Conservation (phyloP, 1,139 yeast species). For the Yamadazyma dushanensis region DNA sequence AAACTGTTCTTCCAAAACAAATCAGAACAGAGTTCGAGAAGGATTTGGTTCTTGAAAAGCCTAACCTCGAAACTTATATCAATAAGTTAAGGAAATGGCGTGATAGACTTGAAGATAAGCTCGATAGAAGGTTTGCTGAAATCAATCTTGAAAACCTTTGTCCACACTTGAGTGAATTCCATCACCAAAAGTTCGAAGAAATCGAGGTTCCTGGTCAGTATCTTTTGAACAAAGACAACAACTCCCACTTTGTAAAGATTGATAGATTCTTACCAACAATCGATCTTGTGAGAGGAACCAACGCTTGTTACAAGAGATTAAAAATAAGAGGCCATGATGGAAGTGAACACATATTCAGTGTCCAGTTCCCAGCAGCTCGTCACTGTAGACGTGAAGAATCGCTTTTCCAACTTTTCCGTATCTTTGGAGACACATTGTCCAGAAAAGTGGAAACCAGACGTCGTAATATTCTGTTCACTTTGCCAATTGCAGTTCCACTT, state of each 20-base stretch:
- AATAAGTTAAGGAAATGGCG: conserved; percentile 87
- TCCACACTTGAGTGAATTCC: conserved; percentile 95
- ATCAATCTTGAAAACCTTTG: conserved; percentile 86
- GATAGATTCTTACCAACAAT: conserved; percentile 90
- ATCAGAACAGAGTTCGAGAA: conserved; percentile 88
- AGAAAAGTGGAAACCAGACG: conserved; percentile 86
- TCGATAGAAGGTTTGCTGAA: conserved; percentile 78
- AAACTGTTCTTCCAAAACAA: conserved; percentile 87
- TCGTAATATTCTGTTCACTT: conserved; percentile 79
- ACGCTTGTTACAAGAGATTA: conserved; percentile 87
- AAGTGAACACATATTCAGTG: conserved; percentile 86
- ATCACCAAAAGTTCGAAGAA: conserved; percentile 96
- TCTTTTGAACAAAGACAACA: conserved; percentile 76
- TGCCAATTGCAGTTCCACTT: conserved; percentile 91
- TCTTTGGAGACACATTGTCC: conserved; percentile 77
- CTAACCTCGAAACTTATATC: conserved; percentile 86
- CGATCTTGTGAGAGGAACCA: conserved; percentile 86
- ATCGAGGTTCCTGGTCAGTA: conserved; percentile 98
- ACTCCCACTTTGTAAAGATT: conserved; percentile 85
- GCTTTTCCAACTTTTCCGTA: conserved; percentile 85
- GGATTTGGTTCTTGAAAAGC: conserved; percentile 85
- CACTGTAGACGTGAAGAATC: conserved; percentile 97
- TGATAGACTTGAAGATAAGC: conserved; percentile 84
- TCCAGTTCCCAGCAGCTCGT: conserved; percentile 97
- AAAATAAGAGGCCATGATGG: conserved; percentile 95